Evolutionary conservation across 176 grass and related monocot genomes (phyloP).

Genomic region (Triticum aestivum): DNA sequence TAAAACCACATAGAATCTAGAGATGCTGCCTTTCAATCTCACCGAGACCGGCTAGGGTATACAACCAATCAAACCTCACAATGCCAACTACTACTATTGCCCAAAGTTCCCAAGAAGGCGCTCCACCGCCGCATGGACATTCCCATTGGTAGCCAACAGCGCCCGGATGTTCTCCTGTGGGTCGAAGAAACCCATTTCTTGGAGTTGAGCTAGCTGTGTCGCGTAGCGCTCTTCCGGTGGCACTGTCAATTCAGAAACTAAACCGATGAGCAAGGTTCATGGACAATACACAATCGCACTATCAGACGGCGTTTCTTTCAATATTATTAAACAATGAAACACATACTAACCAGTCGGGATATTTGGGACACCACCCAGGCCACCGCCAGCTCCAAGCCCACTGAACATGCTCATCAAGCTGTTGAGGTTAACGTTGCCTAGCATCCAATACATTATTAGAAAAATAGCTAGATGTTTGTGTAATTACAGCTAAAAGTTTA

Average conservation of each 20-base stretch:
- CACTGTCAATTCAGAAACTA: constrained; percentile 24
- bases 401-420: constrained; percentile 73
- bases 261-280: neutral
- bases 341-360: constrained; percentile 41
- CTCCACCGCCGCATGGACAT: constrained; percentile 71
- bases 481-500: neutral
- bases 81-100: constrained; percentile 27
- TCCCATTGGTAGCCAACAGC: constrained; percentile 56
- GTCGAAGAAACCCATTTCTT: constrained; percentile 82
- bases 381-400: constrained; percentile 63
- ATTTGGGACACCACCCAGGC: constrained; percentile 27
- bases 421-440: constrained; percentile 56
- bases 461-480: neutral
- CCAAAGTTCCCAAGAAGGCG: constrained; percentile 72
- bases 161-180: constrained; percentile 75
- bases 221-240: constrained; percentile 68
- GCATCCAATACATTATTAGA: constrained; percentile 25
- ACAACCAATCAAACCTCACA: constrained; percentile 45
- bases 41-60: neutral
- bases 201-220: constrained; percentile 66
- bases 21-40: constrained; percentile 25
- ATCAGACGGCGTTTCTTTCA: neutral
- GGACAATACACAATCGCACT: neutral
- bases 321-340: neutral
- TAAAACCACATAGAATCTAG: constrained; percentile 36